These are phyloP conservation scores for Aquilaria agallochum DNA, from an alignment of 441 rosid species.

Conservation along the genomic window DNA sequence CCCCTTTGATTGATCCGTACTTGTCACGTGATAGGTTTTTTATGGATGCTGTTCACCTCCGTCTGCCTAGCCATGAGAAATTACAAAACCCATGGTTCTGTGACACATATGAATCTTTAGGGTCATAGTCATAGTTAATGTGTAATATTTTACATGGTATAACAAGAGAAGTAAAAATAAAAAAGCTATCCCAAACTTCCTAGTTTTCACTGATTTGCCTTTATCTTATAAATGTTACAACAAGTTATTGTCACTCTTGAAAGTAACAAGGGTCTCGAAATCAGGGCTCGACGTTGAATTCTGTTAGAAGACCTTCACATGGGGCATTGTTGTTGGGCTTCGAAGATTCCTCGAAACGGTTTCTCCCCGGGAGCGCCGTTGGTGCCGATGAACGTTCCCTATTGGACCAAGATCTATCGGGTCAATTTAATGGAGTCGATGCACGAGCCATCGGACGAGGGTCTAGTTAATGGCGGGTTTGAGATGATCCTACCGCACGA, in stretches of 20 bases:
- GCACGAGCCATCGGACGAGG: conserved; percentile 29
- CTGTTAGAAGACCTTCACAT: conserved; percentile 27
- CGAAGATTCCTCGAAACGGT: conserved; percentile 32
- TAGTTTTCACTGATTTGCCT: too few relatives aligned
- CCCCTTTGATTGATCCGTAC: too few relatives aligned
- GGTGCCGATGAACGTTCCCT: conserved; percentile 84
- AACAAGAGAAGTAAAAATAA: too few relatives aligned
- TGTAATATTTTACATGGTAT: too few relatives aligned
- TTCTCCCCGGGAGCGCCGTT: conserved; percentile 43
- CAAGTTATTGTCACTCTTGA: conserved; percentile 22
- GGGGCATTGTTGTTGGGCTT: conserved; percentile 77
- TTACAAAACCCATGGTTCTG: too few relatives aligned
- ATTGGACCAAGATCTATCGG: conserved; percentile 80
- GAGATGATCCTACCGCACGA: conserved; percentile 92
- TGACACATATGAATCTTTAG: too few relatives aligned
- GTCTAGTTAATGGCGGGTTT: conserved; percentile 36
- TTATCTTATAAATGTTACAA: too few relatives aligned
- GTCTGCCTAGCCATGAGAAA: too few relatives aligned
- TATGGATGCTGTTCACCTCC: too few relatives aligned
- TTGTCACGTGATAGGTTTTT: too few relatives aligned
- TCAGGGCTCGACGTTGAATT: conserved; percentile 14
- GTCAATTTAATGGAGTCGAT: conserved; percentile 77
- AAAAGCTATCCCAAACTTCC: too few relatives aligned
- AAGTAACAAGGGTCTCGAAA: conserved; percentile 14
- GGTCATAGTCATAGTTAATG: too few relatives aligned